Conservation (phyloP, 2,329 filamentous ascomycete species). For the Blastomyces gilchristii region DNA sequence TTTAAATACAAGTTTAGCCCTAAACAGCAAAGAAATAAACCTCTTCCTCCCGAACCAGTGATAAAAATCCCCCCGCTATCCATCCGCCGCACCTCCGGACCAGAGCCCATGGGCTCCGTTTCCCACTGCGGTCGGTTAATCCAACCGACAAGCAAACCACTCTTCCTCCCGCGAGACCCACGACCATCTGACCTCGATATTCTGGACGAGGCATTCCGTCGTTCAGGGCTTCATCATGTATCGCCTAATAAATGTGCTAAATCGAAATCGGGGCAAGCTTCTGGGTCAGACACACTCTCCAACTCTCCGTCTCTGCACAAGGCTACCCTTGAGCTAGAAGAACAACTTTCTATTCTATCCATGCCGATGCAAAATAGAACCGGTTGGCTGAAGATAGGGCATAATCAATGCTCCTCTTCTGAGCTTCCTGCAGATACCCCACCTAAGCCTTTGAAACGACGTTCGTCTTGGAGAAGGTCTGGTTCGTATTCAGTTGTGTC, state of each 20-base stretch:
- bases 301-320: slow-evolving; percentile 18
- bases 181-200: slow-evolving; percentile 19
- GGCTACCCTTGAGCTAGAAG: slow-evolving; percentile 30
- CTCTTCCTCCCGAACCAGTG: slow-evolving; percentile 31
- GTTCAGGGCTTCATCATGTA: slow-evolving; percentile 10
- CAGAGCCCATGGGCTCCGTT: slow-evolving; percentile 5
- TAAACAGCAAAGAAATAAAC: slow-evolving; percentile 30
- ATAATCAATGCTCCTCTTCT: not conserved
- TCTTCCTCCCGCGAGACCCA: slow-evolving; percentile 16
- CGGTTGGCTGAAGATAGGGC: not conserved
- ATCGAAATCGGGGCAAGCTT: not conserved
- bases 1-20: slow-evolving; percentile 19
- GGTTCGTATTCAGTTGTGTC: not conserved
- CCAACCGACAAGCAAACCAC: not conserved
- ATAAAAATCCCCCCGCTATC: slow-evolving; percentile 23
- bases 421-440: not conserved
- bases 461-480: not conserved
- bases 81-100: slow-evolving; percentile 17
- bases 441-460: not conserved
- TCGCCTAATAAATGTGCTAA: not conserved
- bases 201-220: slow-evolving; percentile 21
- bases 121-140: slow-evolving; percentile 4
- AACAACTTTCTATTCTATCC: slow-evolving; percentile 23
- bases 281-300: not conserved
- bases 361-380: not conserved